phyloP scores from a whole-genome alignment of 192 early-diverging fungal genomes.

The Rhizophagus sp. region DNA sequence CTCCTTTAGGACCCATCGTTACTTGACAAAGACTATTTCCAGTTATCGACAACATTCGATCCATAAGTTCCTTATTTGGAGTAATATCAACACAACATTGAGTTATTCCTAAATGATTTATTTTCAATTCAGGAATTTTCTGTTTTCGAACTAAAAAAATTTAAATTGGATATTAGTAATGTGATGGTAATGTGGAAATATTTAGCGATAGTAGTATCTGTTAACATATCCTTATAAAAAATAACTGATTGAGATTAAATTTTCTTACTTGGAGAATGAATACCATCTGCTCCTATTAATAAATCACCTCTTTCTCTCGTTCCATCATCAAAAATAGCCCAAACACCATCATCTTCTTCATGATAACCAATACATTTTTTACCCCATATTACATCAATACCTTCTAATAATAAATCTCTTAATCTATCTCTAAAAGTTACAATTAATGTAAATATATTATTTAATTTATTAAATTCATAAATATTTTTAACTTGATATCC shows the following conservation, averaged over 20 bases:
- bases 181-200: no score
- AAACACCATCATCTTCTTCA: conserved; percentile 3
- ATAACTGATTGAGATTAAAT: no score
- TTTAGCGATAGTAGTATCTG: no score
- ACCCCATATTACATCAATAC: conserved; percentile 15
- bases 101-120: not conserved
- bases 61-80: not conserved
- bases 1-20: not conserved
- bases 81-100: not conserved
- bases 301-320: conserved; percentile 7
- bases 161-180: no score
- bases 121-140: not conserved
- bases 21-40: not conserved
- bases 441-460: not conserved
- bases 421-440: conserved; percentile 1
- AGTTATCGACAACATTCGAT: not conserved
- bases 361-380: conserved; percentile 18
- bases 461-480: not conserved
- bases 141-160: conserved; percentile 8
- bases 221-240: no score
- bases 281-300: conserved; percentile 9
- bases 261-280: conserved; percentile 16
- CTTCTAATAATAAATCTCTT: conserved; percentile 13
- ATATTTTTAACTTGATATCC: not conserved
- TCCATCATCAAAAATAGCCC: conserved; percentile 18